These are phyloP conservation scores for Fusarium irregulare DNA, from an alignment of 2,329 filamentous ascomycete species.

Conservation along the genomic window DNA sequence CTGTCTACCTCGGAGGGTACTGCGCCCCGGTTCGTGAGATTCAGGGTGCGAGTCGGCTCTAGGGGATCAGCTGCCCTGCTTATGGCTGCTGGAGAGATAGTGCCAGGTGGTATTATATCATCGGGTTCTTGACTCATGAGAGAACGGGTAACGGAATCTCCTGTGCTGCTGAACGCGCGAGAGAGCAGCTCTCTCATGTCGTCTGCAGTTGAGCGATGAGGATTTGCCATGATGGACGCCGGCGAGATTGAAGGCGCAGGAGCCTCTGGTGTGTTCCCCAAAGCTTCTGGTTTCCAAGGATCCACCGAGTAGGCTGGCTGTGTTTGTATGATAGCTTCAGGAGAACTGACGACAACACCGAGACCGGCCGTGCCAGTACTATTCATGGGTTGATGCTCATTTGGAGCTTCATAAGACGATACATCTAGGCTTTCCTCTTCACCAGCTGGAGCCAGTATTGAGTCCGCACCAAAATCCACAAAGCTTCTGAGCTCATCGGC, in stretches of 20 bases:
- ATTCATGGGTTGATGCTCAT: neutral
- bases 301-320: slow-evolving; percentile 37
- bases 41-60: slow-evolving; percentile 34
- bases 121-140: slow-evolving; percentile 37
- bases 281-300: slow-evolving; percentile 43
- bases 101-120: slow-evolving; percentile 44
- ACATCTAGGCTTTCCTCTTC: slow-evolving; percentile 22
- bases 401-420: slow-evolving; percentile 8
- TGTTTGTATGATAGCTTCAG: slow-evolving; percentile 29
- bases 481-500: slow-evolving; percentile 41
- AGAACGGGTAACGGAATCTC: slow-evolving; percentile 29
- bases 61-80: slow-evolving; percentile 46
- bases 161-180: slow-evolving; percentile 33
- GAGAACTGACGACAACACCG: slow-evolving; percentile 28
- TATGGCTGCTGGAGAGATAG: slow-evolving; percentile 55
- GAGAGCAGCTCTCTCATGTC: slow-evolving; percentile 38
- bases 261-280: slow-evolving; percentile 35
- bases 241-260: slow-evolving; percentile 45
- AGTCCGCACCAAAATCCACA: slow-evolving; percentile 40
- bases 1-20: slow-evolving; percentile 36
- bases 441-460: slow-evolving; percentile 22
- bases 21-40: slow-evolving; percentile 34
- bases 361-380: slow-evolving; percentile 1
- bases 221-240: slow-evolving; percentile 43
- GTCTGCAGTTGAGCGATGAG: slow-evolving; percentile 37